These are phyloP conservation scores for Lichtheimia hyalospora DNA, from an alignment of 371 early-diverging fungal genomes.

Conservation along the genomic window DNA sequence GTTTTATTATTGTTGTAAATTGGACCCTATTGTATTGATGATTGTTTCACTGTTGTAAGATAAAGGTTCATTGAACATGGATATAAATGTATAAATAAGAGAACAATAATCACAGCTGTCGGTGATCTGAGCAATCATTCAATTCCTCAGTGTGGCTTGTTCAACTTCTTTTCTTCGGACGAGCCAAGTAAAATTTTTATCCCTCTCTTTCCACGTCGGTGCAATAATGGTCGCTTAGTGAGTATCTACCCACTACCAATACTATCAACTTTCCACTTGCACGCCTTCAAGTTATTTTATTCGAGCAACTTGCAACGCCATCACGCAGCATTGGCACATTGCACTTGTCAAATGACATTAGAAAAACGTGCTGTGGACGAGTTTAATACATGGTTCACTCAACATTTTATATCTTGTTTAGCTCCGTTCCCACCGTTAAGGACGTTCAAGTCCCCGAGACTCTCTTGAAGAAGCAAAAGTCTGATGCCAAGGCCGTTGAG, in stretches of 20 bases:
- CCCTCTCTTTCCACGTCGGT: slow-evolving; percentile 15
- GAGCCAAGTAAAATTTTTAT: slow-evolving; percentile 15
- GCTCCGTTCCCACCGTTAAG: slow-evolving; percentile 61
- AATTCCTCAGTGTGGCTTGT: background rate
- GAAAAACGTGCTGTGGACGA: background rate
- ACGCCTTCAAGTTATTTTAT: background rate
- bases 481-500: slow-evolving; percentile 81
- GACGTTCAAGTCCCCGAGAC: slow-evolving; percentile 92
- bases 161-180: slow-evolving; percentile 4
- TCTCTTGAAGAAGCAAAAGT: slow-evolving; percentile 95
- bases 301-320: background rate
- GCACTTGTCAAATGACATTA: background rate
- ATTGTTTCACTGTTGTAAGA: no score
- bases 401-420: slow-evolving; percentile 15
- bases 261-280: background rate
- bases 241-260: slow-evolving; percentile 1
- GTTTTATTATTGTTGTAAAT: no score
- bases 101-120: no score
- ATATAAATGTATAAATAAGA: no score
- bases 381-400: background rate
- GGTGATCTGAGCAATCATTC: no score
- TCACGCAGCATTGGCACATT: background rate
- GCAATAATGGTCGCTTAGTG: slow-evolving; percentile 21
- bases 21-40: no score
- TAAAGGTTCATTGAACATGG: no score